Evolutionary conservation across 2,329 filamentous ascomycete species (phyloP), one percentile per base, ranked within the genome.

Genomic region (Tolypocladium inflatum): DNA sequence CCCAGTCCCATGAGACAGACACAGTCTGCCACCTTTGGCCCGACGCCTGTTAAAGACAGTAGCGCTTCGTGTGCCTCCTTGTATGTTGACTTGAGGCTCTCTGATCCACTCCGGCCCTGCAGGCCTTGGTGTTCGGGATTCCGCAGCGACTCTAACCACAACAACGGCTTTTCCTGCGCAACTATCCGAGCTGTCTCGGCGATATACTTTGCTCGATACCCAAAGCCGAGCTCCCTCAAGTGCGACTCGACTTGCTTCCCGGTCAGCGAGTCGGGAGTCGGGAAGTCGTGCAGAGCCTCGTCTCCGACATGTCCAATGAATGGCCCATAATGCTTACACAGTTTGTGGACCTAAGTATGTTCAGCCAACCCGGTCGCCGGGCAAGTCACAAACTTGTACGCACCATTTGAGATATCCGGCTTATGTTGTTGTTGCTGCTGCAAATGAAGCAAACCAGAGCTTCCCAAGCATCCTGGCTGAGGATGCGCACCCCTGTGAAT

Each of bases 391-490:
- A 8, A 23, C 9, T 19, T 33, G 30, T 7, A 52, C 68, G 62
- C 66, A 89, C 91, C 94, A 99, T 99, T 73, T 95, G 90, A 6
- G 90, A 93, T 70, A 99, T 99, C 43, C 94, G 85, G 2, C 87
- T 82, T 60, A 99, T 99, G 70, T 99, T 97, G 75, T 99, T 99
- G 74, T 99, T 99, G 74, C 91, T 96, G 73, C 92, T 97, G 79
- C 94, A 99, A 63, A 99, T 99, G 73, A 99, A 99, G 58, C 89
- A 87, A 30, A 99, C 79, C 26, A 99, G 78, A 0, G 94, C 86
- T 73, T 99, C 94, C 94, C 95, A 99, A 1, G 93, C 87, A 76
- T 97, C 92, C 75, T 99, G 94, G 66, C 88, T 90, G 51, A 99
- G 76, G 63, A 99, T 97, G 26, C 94, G 86, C 58, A 99, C 89